These are phyloP conservation scores for Lanzia echinophila DNA, from an alignment of 2,329 filamentous ascomycete species.

Conservation along the genomic window DNA sequence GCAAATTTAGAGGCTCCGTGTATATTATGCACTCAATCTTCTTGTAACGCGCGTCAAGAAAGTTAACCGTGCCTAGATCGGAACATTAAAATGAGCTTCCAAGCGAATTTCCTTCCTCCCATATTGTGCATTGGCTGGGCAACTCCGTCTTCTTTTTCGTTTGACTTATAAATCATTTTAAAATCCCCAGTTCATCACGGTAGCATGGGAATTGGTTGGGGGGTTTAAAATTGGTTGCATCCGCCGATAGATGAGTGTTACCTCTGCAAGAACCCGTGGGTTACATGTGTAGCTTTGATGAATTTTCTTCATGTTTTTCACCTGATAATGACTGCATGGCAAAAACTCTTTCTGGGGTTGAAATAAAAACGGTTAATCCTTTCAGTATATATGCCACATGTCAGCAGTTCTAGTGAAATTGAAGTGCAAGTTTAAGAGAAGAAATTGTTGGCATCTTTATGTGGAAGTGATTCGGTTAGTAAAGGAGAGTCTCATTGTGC, in stretches of 20 bases:
- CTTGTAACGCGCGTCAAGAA: conserved; percentile 17
- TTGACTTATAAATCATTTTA: not conserved
- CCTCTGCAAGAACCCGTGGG: conserved; percentile 3
- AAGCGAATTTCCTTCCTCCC: not conserved
- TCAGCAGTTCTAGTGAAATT: conserved; percentile 8
- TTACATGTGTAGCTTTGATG: conserved; percentile 9
- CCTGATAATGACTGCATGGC: conserved; percentile 6
- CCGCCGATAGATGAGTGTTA: conserved; percentile 9
- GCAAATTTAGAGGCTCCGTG: conserved; percentile 21
- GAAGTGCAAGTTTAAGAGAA: not conserved
- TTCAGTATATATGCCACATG: conserved; percentile 1
- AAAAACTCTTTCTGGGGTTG: not conserved
- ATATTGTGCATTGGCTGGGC: not conserved
- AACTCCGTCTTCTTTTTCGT: not conserved
- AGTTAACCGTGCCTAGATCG: conserved; percentile 6
- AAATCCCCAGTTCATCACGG: not conserved
- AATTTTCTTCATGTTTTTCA: conserved; percentile 8
- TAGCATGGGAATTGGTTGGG: conserved; percentile 4
- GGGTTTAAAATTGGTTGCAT: conserved; percentile 8
- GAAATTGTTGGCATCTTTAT: not conserved
- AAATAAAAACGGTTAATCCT: not conserved
- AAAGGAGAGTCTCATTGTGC: not conserved
- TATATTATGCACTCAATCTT: conserved; percentile 22
- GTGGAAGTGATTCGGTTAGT: not conserved
- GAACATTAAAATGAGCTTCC: not conserved